Percentiles rank a stretch among this genome's conserved stretches.
These are phyloP conservation scores for Lodderomyces oxycetoniae DNA, from an alignment of 1,139 yeast species.

Conservation along the genomic window DNA sequence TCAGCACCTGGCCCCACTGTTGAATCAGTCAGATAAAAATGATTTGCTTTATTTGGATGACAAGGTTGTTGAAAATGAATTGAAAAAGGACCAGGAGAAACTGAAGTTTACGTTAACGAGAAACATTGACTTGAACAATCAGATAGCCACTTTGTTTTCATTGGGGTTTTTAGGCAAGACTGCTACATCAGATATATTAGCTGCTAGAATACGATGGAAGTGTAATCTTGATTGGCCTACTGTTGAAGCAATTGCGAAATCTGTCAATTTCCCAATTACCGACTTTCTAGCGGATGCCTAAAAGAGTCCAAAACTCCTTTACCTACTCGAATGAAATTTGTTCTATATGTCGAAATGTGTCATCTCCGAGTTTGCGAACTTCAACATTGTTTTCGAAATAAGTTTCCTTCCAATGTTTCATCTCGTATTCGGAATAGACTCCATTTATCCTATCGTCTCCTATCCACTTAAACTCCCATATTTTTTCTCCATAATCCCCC, in stretches of 20 bases:
- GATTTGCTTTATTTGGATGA: conserved; percentile 25
- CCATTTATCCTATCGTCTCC: conserved; percentile 51
- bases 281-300: conserved; percentile 39
- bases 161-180: conserved; percentile 50
- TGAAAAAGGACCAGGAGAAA: conserved; percentile 32
- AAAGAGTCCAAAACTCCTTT: conserved; percentile 1
- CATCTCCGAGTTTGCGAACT: conserved; percentile 35
- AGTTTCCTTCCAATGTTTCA: conserved; percentile 54
- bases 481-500: conserved; percentile 28
- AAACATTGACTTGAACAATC: conserved; percentile 49
- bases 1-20: conserved; percentile 32
- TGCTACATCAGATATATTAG: conserved; percentile 52
- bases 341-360: conserved; percentile 24
- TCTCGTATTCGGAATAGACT: conserved; percentile 52
- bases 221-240: conserved; percentile 54
- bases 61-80: conserved; percentile 23
- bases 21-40: conserved; percentile 24
- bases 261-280: conserved; percentile 50
- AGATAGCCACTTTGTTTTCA: conserved; percentile 56
- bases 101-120: conserved; percentile 32
- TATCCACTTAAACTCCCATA: conserved; percentile 64
- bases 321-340: background rate
- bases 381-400: conserved; percentile 52
- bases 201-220: conserved; percentile 61
- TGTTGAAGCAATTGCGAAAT: conserved; percentile 47